Evolutionary conservation across 345 rosid species (phyloP).

Genomic region (Abelmoschus esculentus): DNA sequence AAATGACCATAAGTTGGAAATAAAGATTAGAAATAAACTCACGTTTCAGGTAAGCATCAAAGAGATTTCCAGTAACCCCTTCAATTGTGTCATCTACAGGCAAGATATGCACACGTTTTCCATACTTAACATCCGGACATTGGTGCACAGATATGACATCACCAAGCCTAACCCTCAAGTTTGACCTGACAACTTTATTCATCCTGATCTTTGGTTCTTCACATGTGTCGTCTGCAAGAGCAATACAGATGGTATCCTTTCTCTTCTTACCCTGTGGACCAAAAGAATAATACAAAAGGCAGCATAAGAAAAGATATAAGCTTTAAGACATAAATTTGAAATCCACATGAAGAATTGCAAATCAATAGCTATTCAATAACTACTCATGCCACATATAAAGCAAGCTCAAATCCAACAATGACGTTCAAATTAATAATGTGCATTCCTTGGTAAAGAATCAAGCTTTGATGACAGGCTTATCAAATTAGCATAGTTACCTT

Average conservation of each 20-base stretch:
- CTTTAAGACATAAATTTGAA: background rate
- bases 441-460: background rate
- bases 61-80: slow-evolving; percentile 88
- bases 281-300: slow-evolving; percentile 2
- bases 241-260: slow-evolving; percentile 76
- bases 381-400: background rate
- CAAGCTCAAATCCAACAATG: background rate
- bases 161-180: slow-evolving; percentile 87
- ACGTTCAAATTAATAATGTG: background rate
- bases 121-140: slow-evolving; percentile 88
- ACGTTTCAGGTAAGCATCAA: slow-evolving; percentile 88
- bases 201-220: slow-evolving; percentile 84
- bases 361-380: background rate
- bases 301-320: background rate
- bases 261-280: slow-evolving; percentile 67
- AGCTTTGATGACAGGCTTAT: background rate
- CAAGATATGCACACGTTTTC: slow-evolving; percentile 87
- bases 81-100: slow-evolving; percentile 89
- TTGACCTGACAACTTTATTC: slow-evolving; percentile 79
- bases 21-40: slow-evolving; percentile 22
- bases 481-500: too few relatives aligned
- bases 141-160: slow-evolving; percentile 86
- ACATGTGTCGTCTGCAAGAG: slow-evolving; percentile 73
- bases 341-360: background rate
- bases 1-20: background rate